Base-by-base conservation (phyloP, 768 basidiomycete genomes). In the Jaapia argillacea region DNA sequence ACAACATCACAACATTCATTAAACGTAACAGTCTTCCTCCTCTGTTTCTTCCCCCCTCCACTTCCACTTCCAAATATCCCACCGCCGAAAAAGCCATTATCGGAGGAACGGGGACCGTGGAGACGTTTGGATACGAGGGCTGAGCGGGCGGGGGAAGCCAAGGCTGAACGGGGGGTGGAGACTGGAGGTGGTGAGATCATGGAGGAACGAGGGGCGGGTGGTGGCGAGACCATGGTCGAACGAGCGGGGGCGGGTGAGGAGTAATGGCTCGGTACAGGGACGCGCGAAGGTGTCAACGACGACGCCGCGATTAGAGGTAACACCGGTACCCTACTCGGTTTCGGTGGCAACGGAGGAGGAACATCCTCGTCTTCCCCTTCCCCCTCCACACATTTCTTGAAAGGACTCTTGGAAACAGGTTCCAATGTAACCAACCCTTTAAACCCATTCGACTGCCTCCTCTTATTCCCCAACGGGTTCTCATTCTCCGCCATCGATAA, bases 371-470 rank as follows among this genome's bases (percentile, higher is more conserved):
- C 55, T 23, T 7, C 45, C 47, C 7, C 44, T 37, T 22, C 53
- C 14, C 41, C 28, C 21, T 41, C 49, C 27, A 53, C 43, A 28
- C 53, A 51, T 45, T 61, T 66, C 48, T 66, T 76, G 67, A 91
- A 91, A 18, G 88, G 87, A 53, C 85, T 88, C 67, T 82, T 87
- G 22, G 79, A 77, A 22, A 91, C 87, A 5, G 81, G 81, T 55
- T 87, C 85, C 53, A 72, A 79, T 60, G 85, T 71, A 1, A 80
- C 69, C 41, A 91, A 75, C 20, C 74, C 77, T 54, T 86, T 81
- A 49, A 81, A 81, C 4, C 70, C 75, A 56, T 77, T 80, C 43
- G 83, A 86, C 57, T 89, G 82, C 37, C 79, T 75, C 36, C 85
- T 74, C 59, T 85, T 87, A 53, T 75, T 67, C 6, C 77, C 68